Evolutionary conservation across 306 rosid genomes (phyloP), one percentile per base, ranked within the genome.

Genomic region (Vachellia pachyceras): DNA sequence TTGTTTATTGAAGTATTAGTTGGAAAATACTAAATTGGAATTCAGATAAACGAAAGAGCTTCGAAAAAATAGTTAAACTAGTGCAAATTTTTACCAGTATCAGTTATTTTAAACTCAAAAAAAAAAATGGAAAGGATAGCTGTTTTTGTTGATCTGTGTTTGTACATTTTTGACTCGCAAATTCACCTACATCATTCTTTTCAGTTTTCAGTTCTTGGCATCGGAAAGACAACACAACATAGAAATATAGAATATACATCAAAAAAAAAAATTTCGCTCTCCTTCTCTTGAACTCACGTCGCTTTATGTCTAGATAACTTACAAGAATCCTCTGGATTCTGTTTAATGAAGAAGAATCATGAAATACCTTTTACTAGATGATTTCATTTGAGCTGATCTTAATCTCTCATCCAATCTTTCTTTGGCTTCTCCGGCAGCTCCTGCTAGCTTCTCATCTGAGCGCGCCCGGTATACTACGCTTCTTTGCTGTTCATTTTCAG

Each of bases 371-470:
- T 54, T 73, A 76, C 70, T 77, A 55, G 85, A 75, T 35, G 90
- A 74, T 82, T 82, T 86, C 80, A 84, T 60, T 1, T 60, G 66
- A 23, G 66, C 66, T 60, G 65, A 20, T 57, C 66, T 84, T 45
- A 94, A 69, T 85, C 88, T 94, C 57, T 83, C 89, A 86, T 94
- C 92, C 52, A 94, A 81, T 81, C 98, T 88, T 44, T 81, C 90
- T 76, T 86, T 94, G 63, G 97, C 97, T 79, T 85, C 92, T 87
- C 89, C 88, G 42, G 93, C 98, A 49, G 64, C 89, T 67, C 71
- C 88, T 6, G 83, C 91, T 77, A 92, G 84, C 63, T 77, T 82
- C 58, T 85, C 91, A 82, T 89, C 94, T 55, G 45, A 67, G 76
- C 82, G 45, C 52, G 86, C 52, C 58, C 76, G 86, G 61, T 76